Evolutionary conservation across 2,329 filamentous ascomycete species (phyloP), one percentile per base, ranked within the genome.

Genomic region (Alternaria rosae): DNA sequence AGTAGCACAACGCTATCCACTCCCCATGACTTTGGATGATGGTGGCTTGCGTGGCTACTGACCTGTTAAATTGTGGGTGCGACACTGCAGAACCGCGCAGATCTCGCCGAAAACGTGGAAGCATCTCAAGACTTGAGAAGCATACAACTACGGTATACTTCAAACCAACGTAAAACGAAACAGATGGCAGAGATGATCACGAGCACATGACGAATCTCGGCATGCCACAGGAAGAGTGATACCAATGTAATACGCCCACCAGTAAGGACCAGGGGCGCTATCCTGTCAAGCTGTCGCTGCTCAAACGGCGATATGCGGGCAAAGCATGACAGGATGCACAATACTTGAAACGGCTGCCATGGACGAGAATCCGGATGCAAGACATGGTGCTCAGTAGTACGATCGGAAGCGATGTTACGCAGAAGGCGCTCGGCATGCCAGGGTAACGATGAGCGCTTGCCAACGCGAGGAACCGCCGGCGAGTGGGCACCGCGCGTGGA

Each of bases 401-500:
- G 57, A 51, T 64, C 67, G 65, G 68, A 66, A 69, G 66, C 61
- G 50, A 66, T 72, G 73, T 68, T 65, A 67, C 68, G 67, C 69
- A 70, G 64, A 68, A 65, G 53, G 66, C 66, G 68, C 69, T 67
- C 25, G 62, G 71, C 53, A 57, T 61, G 25, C 48, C 70, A 44
- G 50, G 52, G 50, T 50, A 54, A 64, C 44, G 67, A 65, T 57
- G 61, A 68, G 61, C 52, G 57, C 53, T 57, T 48, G 59, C 64
- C 59, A 70, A 68, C 72, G 73, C 73, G 70, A 76, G 72, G 71
- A 73, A 68, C 62, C 67, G 69, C 68, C 51, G 55, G 63, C 63
- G 45, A 60, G 55, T 47, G 61, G 56, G 53, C 45, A 51, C 53
- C 48, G 60, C 45, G 61, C 66, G 72, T 73, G 70, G 70, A 68